Conservation (phyloP, 2,329 filamentous ascomycete species). For the Ceratocystis lukuohia region DNA sequence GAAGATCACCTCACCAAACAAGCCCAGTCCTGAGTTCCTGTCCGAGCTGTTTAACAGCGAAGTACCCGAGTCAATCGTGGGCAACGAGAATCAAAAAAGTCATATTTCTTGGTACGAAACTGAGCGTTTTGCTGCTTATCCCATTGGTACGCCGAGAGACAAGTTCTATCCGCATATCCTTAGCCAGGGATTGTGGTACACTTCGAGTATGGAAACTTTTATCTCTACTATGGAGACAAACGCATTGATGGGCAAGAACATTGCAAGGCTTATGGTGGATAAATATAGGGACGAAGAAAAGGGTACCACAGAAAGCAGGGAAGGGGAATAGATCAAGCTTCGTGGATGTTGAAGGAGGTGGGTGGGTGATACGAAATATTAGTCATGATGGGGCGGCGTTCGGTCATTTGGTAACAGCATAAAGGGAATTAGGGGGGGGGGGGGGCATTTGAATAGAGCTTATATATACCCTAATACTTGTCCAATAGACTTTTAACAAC, state of each 20-base stretch:
- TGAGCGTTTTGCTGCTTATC: conserved; percentile 73
- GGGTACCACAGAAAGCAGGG: neutral
- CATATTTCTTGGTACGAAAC: conserved; percentile 64
- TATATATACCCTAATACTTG: neutral
- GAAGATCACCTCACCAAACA: conserved; percentile 50
- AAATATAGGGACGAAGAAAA: conserved; percentile 25
- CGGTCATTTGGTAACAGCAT: no score
- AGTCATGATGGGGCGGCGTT: no score
- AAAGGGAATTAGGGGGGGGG: no score
- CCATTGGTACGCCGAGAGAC: conserved; percentile 66
- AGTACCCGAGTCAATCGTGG: conserved; percentile 32
- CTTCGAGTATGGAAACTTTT: conserved; percentile 74
- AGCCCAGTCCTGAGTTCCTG: conserved; percentile 40
- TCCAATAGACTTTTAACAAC: no score
- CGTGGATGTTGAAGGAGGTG: neutral
- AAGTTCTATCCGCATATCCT: conserved; percentile 74
- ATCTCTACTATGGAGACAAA: conserved; percentile 98
- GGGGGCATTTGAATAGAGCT: no score
- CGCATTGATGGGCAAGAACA: conserved; percentile 78
- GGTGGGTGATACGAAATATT: neutral
- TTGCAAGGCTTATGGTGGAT: conserved; percentile 57
- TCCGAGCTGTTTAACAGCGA: conserved; percentile 37
- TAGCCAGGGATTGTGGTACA: conserved; percentile 54
- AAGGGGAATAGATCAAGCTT: neutral
- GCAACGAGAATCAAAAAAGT: conserved; percentile 27